Evolutionary conservation across 1,284 basidiomycete genomes (phyloP).

Genomic region (Cutaneotrichosporon dermatis): DNA sequence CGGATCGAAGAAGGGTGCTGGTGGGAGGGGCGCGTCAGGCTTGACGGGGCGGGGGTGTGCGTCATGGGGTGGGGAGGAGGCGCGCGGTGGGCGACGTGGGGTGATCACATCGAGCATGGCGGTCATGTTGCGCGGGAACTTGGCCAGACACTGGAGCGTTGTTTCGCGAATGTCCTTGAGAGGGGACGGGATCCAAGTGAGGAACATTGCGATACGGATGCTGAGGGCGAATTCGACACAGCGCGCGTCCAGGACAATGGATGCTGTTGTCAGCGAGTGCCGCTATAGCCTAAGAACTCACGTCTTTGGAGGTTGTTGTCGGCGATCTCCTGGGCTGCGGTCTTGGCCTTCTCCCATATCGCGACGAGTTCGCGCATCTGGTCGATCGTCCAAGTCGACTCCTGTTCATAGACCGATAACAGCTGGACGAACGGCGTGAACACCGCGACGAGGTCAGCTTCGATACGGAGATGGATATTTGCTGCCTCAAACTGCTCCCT

Average conservation of each 20-base stretch:
- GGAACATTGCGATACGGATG: constrained; percentile 11
- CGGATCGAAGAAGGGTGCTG: not conserved
- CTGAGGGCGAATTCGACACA: constrained; percentile 10
- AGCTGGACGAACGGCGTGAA: constrained; percentile 7
- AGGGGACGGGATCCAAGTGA: constrained; percentile 15
- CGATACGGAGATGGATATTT: constrained; percentile 13
- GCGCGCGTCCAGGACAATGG: constrained; percentile 4
- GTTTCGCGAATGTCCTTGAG: constrained; percentile 9
- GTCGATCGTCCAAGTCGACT: not conserved
- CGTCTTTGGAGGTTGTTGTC: not conserved
- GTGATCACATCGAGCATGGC: constrained; percentile 9
- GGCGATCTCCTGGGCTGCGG: not conserved
- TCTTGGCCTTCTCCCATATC: constrained; percentile 2
- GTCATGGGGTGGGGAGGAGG: not conserved
- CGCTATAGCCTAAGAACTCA: constrained; percentile 1
- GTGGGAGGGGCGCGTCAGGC: not conserved
- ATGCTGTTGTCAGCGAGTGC: not conserved
- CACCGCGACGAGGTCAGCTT: constrained; percentile 5
- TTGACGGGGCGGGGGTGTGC: not conserved
- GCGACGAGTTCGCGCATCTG: not conserved
- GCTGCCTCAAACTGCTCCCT: constrained; percentile 13
- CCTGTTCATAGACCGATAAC: constrained; percentile 8
- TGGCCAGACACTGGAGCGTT: not conserved
- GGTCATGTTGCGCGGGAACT: constrained; percentile 6
- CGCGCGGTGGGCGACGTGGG: not conserved